Evolutionary conservation across 306 rosid species (phyloP), one percentile per base, ranked within the genome.

Genomic region (Hippophae gyantsensis): DNA sequence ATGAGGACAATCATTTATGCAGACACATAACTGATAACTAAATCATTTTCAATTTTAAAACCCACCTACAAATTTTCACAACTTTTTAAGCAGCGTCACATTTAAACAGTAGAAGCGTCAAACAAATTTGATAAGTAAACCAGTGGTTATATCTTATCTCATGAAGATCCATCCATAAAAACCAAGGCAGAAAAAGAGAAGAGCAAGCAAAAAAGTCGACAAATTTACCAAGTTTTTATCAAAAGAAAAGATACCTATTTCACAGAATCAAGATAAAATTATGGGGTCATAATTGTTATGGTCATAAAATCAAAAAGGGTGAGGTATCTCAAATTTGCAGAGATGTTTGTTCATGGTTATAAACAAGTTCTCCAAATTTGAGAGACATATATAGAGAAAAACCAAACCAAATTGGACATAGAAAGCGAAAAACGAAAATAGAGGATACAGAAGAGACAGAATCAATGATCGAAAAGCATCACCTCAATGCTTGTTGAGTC

Each of bases 401-500:
- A 13, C 13, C 40, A 59, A 65, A 58, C 62, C 23, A 45, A 13
- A 62, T 53, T 25, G 45, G 42, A 54, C 10, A 11, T 18, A 60
- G 61, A 49, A 14, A 8, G 57, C 48, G 50, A 59, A 44, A 12
- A 10, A 27, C 47, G 18, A 23, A 45, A 23, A 58, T 13, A 32
- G 50, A 32, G 40, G 32, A 51, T 26, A 2, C 9, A 14, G 26
- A 25, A 45, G 27, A 18, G 8, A 57, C 44, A 58, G 10, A 6
- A 6, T 52, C 32, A 69, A 74, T 66, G 57, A 73, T 64, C 62
- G 69, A 63, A 54, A 53, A 66, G 66, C 76, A 71, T 76, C 66
- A 81, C 87, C 90, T 69, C 65, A 66, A 69, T 46, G 71, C 69
- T 57, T 61, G 72, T 52, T 65, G 72, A 68, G 73, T 74, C 45